Percentiles rank a stretch among this genome's conserved stretches.
Evolutionary conservation across 2,329 filamentous ascomycete genomes (phyloP).

Genomic region (Penicillium corylophilum): DNA sequence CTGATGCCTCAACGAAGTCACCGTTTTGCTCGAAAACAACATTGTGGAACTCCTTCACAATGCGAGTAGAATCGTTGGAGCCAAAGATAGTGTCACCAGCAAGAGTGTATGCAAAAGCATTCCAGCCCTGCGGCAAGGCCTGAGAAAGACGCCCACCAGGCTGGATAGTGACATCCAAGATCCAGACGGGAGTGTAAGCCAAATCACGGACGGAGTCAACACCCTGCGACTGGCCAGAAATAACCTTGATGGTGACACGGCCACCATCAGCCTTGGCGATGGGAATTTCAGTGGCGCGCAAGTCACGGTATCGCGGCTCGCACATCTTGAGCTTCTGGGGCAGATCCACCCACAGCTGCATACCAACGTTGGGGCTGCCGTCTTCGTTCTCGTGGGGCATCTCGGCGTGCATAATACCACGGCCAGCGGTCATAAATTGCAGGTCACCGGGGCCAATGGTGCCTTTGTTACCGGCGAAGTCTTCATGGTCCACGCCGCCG

Average conservation of each 20-base stretch:
- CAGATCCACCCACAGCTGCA: constrained; percentile 95
- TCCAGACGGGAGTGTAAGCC: constrained; percentile 96
- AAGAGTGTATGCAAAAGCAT: constrained; percentile 85
- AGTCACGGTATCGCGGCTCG: constrained; percentile 88
- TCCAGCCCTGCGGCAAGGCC: constrained; percentile 76
- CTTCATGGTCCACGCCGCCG: constrained; percentile 86
- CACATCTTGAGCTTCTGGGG: constrained; percentile 78
- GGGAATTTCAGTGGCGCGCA: constrained; percentile 77
- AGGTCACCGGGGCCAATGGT: constrained; percentile 85
- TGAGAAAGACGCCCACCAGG: constrained; percentile 79
- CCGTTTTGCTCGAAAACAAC: constrained; percentile 82
- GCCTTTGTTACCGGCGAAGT: constrained; percentile 82
- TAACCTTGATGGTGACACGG: constrained; percentile 81
- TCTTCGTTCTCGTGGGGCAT: constrained; percentile 82
- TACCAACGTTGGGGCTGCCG: constrained; percentile 74
- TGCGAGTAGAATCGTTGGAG: constrained; percentile 39
- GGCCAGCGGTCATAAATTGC: constrained; percentile 96
- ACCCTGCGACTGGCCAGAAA: constrained; percentile 79
- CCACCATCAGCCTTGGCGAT: constrained; percentile 67
- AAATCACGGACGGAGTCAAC: constrained; percentile 85
- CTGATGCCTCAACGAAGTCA: constrained; percentile 70
- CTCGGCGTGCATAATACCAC: constrained; percentile 90
- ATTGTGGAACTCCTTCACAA: constrained; percentile 68
- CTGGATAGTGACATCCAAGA: constrained; percentile 76
- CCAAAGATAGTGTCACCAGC: constrained; percentile 67